These are phyloP conservation scores for Rhinocladiella similis DNA, from an alignment of 2,329 filamentous ascomycete species.

Conservation along the genomic window DNA sequence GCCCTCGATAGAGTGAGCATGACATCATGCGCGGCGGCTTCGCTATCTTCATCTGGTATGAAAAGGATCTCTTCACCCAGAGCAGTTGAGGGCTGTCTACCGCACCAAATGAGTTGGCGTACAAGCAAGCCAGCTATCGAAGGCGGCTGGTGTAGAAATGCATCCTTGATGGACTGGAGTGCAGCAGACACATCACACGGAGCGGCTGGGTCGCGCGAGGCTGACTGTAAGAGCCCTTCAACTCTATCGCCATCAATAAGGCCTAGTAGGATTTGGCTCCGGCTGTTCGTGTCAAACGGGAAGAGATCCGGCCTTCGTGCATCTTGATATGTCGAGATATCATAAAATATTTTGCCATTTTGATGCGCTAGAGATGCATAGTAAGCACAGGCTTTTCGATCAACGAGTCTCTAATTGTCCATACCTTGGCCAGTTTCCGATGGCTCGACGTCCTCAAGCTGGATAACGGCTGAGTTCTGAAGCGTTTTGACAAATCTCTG, in stretches of 20 bases:
- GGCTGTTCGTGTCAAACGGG: slow-evolving; percentile 87
- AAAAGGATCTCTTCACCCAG: slow-evolving; percentile 3
- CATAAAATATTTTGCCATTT: slow-evolving; percentile 16
- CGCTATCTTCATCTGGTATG: slow-evolving; percentile 10
- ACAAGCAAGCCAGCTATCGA: slow-evolving; percentile 10
- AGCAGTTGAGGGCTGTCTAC: background rate
- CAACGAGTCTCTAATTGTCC: background rate
- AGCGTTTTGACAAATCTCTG: slow-evolving; percentile 75
- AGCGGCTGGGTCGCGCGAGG: slow-evolving; percentile 26
- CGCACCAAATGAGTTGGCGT: slow-evolving; percentile 16
- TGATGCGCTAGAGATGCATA: background rate
- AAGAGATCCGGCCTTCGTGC: slow-evolving; percentile 42
- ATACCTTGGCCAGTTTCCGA: slow-evolving; percentile 3
- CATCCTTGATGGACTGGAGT: slow-evolving; percentile 13
- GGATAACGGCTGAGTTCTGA: slow-evolving; percentile 56
- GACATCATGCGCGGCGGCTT: slow-evolving; percentile 7
- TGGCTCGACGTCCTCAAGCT: slow-evolving; percentile 8
- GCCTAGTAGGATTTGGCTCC: slow-evolving; percentile 79
- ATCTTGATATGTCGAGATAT: slow-evolving; percentile 19
- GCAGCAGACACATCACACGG: slow-evolving; percentile 12
- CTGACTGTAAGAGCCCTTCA: slow-evolving; percentile 37
- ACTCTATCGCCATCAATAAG: slow-evolving; percentile 79
- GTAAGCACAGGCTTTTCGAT: background rate
- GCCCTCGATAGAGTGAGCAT: slow-evolving; percentile 9
- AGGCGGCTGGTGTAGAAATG: slow-evolving; percentile 9